A percentile compares a stretch with the other conserved stretches of the same genome.
These are phyloP conservation scores for Akanthomyces lecanii DNA, from an alignment of 2,329 filamentous ascomycete species.

Conservation along the genomic window DNA sequence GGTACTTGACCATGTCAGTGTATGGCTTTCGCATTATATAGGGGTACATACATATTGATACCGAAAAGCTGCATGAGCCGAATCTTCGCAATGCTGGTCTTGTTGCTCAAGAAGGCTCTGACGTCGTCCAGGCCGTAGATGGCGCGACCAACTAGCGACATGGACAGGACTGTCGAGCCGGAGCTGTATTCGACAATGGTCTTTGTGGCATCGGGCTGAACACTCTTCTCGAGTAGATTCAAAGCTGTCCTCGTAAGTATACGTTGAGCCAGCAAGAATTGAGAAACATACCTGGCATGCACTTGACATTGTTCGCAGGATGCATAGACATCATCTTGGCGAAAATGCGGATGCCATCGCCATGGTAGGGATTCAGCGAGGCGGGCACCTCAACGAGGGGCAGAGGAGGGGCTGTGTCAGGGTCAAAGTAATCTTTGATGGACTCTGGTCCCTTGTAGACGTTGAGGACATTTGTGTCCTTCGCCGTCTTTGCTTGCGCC, in stretches of 20 bases:
- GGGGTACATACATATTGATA: slow-evolving; percentile 40
- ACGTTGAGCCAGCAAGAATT: not conserved
- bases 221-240: slow-evolving; percentile 44
- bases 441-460: slow-evolving; percentile 56
- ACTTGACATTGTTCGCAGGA: slow-evolving; percentile 62
- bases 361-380: slow-evolving; percentile 51
- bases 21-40: too few relatives aligned
- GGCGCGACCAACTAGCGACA: slow-evolving; percentile 51
- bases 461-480: slow-evolving; percentile 38
- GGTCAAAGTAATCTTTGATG: slow-evolving; percentile 55
- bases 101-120: slow-evolving; percentile 54
- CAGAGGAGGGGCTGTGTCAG: slow-evolving; percentile 52
- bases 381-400: slow-evolving; percentile 59
- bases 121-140: slow-evolving; percentile 48
- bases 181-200: slow-evolving; percentile 58
- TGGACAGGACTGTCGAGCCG: slow-evolving; percentile 58
- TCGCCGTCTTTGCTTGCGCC: not conserved
- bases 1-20: slow-evolving; percentile 32
- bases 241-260: slow-evolving; percentile 35
- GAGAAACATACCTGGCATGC: slow-evolving; percentile 47
- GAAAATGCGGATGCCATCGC: slow-evolving; percentile 58
- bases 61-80: slow-evolving; percentile 58
- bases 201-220: slow-evolving; percentile 38
- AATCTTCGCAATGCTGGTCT: slow-evolving; percentile 50
- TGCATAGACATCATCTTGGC: slow-evolving; percentile 64